These are phyloP conservation scores for Blepharisma japonicum DNA, from an alignment of 73 alveolate genomes.

Conservation along the genomic window DNA sequence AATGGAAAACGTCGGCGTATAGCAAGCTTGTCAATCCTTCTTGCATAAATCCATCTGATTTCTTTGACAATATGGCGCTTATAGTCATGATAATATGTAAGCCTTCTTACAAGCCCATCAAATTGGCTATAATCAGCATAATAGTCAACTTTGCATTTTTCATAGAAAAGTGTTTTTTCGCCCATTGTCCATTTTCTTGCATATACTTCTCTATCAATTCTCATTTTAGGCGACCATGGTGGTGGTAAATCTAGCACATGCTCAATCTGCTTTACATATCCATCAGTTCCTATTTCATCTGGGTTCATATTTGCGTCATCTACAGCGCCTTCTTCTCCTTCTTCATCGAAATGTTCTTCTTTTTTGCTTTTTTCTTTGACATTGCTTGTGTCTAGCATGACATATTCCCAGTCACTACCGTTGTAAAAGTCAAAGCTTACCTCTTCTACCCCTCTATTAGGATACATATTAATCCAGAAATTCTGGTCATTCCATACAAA, in stretches of 20 bases:
- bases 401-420: constrained; percentile 51
- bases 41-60: constrained; percentile 63
- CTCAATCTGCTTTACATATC: constrained; percentile 47
- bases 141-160: constrained; percentile 78
- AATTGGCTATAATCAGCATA: constrained; percentile 77
- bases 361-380: constrained; percentile 57
- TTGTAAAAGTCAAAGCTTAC: constrained; percentile 86
- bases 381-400: constrained; percentile 38
- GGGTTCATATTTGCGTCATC: constrained; percentile 37
- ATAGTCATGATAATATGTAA: constrained; percentile 74
- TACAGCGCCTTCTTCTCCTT: constrained; percentile 51
- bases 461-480: constrained; percentile 94
- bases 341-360: constrained; percentile 61
- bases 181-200: constrained; percentile 82
- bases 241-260: constrained; percentile 93
- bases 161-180: constrained; percentile 77
- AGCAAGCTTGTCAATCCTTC: constrained; percentile 80
- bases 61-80: constrained; percentile 69
- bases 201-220: constrained; percentile 74
- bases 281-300: constrained; percentile 39
- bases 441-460: constrained; percentile 82
- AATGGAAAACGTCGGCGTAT: constrained; percentile 81
- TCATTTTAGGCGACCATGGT: constrained; percentile 92
- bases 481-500: constrained; percentile 91
- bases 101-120: constrained; percentile 83